Evolutionary conservation across 1,139 yeast species (phyloP).

Genomic region (Suhomyces maxii): DNA sequence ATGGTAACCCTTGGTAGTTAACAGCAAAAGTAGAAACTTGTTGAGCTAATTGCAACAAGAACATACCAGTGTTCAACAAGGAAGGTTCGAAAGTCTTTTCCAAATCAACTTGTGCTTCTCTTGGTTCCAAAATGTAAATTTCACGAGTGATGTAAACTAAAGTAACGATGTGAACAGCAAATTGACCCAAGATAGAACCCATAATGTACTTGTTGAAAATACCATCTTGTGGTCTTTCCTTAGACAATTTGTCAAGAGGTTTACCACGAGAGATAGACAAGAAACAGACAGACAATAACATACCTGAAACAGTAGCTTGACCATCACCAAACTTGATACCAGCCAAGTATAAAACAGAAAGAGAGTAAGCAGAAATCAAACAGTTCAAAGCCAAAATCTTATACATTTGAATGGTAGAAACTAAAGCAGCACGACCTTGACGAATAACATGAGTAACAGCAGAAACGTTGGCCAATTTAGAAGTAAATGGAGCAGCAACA

Average conservation of each 20-base stretch:
- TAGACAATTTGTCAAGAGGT: conserved; percentile 84
- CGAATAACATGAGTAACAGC: conserved; percentile 93
- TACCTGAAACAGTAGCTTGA: conserved; percentile 91
- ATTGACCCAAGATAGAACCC: conserved; percentile 97
- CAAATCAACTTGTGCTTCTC: conserved; percentile 83
- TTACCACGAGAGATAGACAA: conserved; percentile 92
- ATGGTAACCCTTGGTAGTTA: conserved; percentile 96
- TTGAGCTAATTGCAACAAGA: conserved; percentile 89
- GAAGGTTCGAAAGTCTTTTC: conserved; percentile 90
- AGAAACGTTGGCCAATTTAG: conserved; percentile 87
- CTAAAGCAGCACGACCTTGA: conserved; percentile 98
- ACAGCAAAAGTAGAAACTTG: conserved; percentile 98
- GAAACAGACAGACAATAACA: conserved; percentile 90
- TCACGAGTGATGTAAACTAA: conserved; percentile 80
- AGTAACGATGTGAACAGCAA: conserved; percentile 85
- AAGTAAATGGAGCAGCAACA: conserved; percentile 98
- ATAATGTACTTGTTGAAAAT: conserved; percentile 91
- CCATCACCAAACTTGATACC: conserved; percentile 99
- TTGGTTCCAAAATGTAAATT: conserved; percentile 86
- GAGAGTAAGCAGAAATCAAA: conserved; percentile 92
- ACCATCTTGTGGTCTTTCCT: conserved; percentile 97
- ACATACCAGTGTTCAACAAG: conserved; percentile 92
- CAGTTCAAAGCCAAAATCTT: conserved; percentile 95
- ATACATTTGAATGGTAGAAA: conserved; percentile 98
- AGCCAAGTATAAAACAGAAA: conserved; percentile 90